phyloP scores from a whole-genome alignment of 169 alveolate species.

The Cryptosporidium ryanae region DNA sequence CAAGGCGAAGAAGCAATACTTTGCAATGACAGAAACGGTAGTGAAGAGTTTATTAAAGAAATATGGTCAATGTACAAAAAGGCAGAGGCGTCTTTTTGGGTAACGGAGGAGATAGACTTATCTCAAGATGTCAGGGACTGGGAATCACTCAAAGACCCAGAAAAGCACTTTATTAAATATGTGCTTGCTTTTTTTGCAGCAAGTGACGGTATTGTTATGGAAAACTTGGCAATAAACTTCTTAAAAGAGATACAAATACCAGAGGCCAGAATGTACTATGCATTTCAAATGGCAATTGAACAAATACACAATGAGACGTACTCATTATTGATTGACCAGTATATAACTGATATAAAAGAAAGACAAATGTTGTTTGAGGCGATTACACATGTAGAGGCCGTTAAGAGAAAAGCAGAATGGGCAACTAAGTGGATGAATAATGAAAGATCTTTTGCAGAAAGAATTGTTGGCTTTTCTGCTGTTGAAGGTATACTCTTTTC shows the following conservation, averaged over 20 bases:
- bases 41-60: slow-evolving; percentile 76
- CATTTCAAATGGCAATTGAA: slow-evolving; percentile 98
- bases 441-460: slow-evolving; percentile 93
- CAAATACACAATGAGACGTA: slow-evolving; percentile 98
- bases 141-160: slow-evolving; percentile 90
- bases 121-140: slow-evolving; percentile 94
- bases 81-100: slow-evolving; percentile 98
- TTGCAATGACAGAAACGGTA: neutral
- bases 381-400: slow-evolving; percentile 92
- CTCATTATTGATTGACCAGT: slow-evolving; percentile 88
- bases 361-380: slow-evolving; percentile 94
- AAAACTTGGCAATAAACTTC: slow-evolving; percentile 95
- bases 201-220: slow-evolving; percentile 98
- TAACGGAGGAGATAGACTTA: slow-evolving; percentile 98
- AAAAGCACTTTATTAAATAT: slow-evolving; percentile 93
- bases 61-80: slow-evolving; percentile 97
- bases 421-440: slow-evolving; percentile 97
- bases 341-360: slow-evolving; percentile 92
- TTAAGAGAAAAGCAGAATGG: slow-evolving; percentile 96
- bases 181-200: slow-evolving; percentile 98
- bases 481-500: slow-evolving; percentile 98
- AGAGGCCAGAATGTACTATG: slow-evolving; percentile 97
- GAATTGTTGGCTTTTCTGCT: slow-evolving; percentile 88
- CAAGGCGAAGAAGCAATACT: slow-evolving; percentile 37
- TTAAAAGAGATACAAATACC: slow-evolving; percentile 94